phyloP scores from a whole-genome alignment of 1,139 yeast genomes.

The Kodamaea sp. region DNA sequence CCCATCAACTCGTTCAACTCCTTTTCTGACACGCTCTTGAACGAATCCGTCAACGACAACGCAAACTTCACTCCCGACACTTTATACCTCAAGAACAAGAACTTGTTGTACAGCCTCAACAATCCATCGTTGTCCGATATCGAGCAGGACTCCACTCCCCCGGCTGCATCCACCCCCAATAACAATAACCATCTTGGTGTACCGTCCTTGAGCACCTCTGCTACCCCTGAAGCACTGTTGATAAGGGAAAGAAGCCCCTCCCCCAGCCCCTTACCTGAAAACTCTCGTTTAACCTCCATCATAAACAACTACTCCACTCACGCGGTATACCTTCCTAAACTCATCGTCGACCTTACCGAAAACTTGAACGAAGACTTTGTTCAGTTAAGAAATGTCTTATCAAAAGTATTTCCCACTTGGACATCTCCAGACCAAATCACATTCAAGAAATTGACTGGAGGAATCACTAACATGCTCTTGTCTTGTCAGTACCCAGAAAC shows the following conservation, averaged over 20 bases:
- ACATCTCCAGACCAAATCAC: conserved; percentile 21
- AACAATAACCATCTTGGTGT: conserved; percentile 1
- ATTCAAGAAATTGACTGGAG: conserved; percentile 61
- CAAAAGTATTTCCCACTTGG: conserved; percentile 42
- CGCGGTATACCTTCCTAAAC: conserved; percentile 43
- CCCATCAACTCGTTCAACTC: conserved; percentile 31
- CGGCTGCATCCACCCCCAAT: conserved; percentile 5
- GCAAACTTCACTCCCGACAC: conserved; percentile 23
- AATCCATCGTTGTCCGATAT: conserved; percentile 46
- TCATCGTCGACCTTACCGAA: conserved; percentile 33
- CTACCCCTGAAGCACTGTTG: background rate
- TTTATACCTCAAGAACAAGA: conserved; percentile 36
- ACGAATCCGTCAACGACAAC: conserved; percentile 14
- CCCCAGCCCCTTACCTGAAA: conserved; percentile 16
- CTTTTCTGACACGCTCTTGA: conserved; percentile 11
- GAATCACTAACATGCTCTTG: conserved; percentile 75
- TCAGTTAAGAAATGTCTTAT: conserved; percentile 35
- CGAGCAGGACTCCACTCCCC: conserved; percentile 31
- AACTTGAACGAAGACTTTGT: conserved; percentile 31
- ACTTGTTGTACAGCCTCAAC: conserved; percentile 42
- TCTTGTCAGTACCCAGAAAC: conserved; percentile 42
- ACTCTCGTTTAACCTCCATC: conserved; percentile 16
- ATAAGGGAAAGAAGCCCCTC: conserved; percentile 7
- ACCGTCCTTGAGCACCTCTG: conserved; percentile 1
- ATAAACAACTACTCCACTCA: conserved; percentile 33